A percentile compares a stretch with the other conserved stretches of the same genome.
These are phyloP conservation scores for Ottelia alismoides DNA, from an alignment of 106 monocot genomes.

Conservation along the genomic window DNA sequence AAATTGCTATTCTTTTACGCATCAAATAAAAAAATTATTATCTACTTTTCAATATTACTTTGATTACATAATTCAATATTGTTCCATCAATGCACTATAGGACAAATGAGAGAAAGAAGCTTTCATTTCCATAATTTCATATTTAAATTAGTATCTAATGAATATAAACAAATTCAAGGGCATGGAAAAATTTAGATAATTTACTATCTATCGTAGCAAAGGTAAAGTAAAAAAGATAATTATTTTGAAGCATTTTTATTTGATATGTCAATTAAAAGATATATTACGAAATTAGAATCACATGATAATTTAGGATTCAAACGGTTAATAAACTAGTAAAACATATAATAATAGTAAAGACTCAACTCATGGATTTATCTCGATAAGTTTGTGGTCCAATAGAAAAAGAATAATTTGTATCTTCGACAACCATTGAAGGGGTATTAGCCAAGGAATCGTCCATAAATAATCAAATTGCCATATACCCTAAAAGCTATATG, in stretches of 20 bases:
- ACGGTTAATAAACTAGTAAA: neutral
- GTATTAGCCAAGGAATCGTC: slow-evolving; percentile 1
- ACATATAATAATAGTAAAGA: neutral
- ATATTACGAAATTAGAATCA: neutral
- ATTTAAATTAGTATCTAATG: slow-evolving; percentile 1
- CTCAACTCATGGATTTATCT: slow-evolving; percentile 3
- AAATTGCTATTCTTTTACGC: neutral
- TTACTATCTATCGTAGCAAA: neutral
- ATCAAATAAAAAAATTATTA: neutral
- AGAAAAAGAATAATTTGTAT: slow-evolving; percentile 4
- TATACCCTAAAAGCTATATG: neutral
- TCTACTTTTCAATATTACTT: neutral
- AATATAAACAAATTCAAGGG: neutral
- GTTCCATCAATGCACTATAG: slow-evolving; percentile 3
- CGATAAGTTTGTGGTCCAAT: slow-evolving; percentile 1
- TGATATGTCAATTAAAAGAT: neutral
- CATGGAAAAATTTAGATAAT: neutral
- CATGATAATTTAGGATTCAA: neutral
- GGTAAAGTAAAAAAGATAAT: neutral
- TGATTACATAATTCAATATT: slow-evolving; percentile 1
- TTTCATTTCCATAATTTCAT: neutral
- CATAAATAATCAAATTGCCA: slow-evolving; percentile 2
- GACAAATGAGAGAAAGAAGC: neutral
- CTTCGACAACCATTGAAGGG: slow-evolving; percentile 5
- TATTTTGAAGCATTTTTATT: neutral